Conservation (phyloP, 192 early-diverging fungal species). For the Allomyces arbusculus region DNA sequence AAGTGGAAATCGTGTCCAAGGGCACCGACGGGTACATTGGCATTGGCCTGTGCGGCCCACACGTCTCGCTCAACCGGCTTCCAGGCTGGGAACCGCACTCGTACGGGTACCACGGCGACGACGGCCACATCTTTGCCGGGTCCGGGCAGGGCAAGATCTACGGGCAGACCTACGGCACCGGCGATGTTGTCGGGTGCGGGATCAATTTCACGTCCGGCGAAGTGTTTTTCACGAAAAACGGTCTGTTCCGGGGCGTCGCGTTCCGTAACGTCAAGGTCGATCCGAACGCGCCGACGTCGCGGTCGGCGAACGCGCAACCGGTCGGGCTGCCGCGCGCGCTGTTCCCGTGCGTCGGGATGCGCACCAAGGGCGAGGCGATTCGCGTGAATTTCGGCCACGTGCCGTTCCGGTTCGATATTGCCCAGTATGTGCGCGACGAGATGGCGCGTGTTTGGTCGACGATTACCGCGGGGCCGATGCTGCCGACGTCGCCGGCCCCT, state of each 20-base stretch:
- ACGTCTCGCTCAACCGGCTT: conserved; percentile 36
- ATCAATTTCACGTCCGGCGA: conserved; percentile 59
- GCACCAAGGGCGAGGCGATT: conserved; percentile 49
- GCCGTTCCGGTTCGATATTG: conserved; percentile 53
- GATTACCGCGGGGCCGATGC: conserved; percentile 11
- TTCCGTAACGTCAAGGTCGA: conserved; percentile 20
- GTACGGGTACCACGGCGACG: conserved; percentile 95
- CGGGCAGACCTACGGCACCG: conserved; percentile 75
- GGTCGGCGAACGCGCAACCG: too few relatives aligned
- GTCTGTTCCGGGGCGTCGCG: conserved; percentile 39
- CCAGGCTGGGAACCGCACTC: conserved; percentile 84
- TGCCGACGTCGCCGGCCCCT: conserved; percentile 3
- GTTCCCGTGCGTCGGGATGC: conserved; percentile 53
- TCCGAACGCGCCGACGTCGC: conserved; percentile 5
- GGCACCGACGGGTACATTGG: conserved; percentile 83
- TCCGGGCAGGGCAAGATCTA: conserved; percentile 54
- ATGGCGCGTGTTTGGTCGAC: conserved; percentile 20
- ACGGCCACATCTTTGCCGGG: conserved; percentile 64
- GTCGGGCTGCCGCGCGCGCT: conserved; percentile 5
- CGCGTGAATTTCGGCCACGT: conserved; percentile 58
- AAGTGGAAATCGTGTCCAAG: conserved; percentile 62
- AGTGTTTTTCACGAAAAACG: conserved; percentile 87
- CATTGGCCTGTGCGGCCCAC: conserved; percentile 53
- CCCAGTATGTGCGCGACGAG: conserved; percentile 32
- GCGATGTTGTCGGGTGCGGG: conserved; percentile 86